Evolutionary conservation across 306 rosid genomes (phyloP), one percentile per base, ranked within the genome.

Genomic region (Corylus avellana): DNA sequence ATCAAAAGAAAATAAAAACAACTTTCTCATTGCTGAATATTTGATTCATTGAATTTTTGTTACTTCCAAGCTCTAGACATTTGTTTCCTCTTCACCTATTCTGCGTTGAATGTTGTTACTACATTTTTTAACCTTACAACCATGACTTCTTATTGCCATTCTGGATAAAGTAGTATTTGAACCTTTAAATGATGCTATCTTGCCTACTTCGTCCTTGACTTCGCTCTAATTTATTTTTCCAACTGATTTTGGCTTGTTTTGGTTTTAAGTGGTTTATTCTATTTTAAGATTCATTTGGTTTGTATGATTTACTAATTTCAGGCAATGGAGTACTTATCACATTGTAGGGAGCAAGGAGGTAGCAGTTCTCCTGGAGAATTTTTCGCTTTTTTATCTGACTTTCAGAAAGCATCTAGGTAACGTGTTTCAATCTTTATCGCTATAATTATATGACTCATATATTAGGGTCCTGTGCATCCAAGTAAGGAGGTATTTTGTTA

Each of bases 341-440:
- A 78, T 82, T 91, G 98, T 83, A 85, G 91, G 82, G 55, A 88
- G 85, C 90, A 85, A 81, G 86, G 87, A 72, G 94, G 91, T 57
- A 83, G 74, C 77, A 91, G 94, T 85, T 92, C 97, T 79, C 82
- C 82, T 6, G 58, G 84, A 80, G 91, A 91, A 73, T 94, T 94
- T 84, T 82, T 75, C 78, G 57, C 68, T 13, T 87, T 94, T 81
- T 87, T 94, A 82, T 81, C 86, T 71, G 95, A 90, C 62, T 94
- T 94, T 91, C 97, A 91, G 80, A 92, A 90, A 80, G 97, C 91
- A 17, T 92, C 97, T 73, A 87, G 97, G 98, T 91, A 90, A 80
- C 48, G 56, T 72, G 55, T 78, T 39, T 56, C 29, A 44, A 7
- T 73, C 73, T 35, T 50, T 6, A 3, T 57, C 3, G 14, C 39